phyloP scores from a whole-genome alignment of 148 eudicot genomes.

The Amaranthus palmeri region DNA sequence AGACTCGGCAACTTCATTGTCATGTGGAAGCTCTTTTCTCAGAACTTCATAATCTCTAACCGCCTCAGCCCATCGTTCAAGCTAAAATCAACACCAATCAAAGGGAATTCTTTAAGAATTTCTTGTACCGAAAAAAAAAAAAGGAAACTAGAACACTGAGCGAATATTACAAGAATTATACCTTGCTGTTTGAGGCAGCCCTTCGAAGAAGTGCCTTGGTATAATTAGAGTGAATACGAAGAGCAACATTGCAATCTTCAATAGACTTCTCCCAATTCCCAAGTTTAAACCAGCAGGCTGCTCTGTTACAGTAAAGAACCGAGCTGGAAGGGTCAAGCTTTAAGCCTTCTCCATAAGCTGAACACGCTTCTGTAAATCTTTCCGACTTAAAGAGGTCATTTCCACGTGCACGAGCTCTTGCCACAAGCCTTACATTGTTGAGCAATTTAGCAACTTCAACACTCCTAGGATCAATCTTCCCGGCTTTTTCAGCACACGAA shows the following conservation, averaged over 20 bases:
- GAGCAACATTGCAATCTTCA: conserved; percentile 84
- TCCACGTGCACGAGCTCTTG: conserved; percentile 81
- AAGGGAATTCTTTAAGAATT: conserved; percentile 2
- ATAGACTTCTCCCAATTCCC: conserved; percentile 69
- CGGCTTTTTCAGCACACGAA: conserved; percentile 58
- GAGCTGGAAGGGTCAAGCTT: conserved; percentile 68
- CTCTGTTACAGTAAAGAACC: conserved; percentile 84
- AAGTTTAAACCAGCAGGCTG: conserved; percentile 93
- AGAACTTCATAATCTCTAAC: conserved; percentile 77
- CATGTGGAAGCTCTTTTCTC: conserved; percentile 61
- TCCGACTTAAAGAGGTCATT: conserved; percentile 80
- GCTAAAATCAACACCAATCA: conserved; percentile 39
- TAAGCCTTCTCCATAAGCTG: conserved; percentile 91
- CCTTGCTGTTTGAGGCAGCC: conserved; percentile 83
- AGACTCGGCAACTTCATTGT: conserved; percentile 76
- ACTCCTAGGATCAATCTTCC: conserved; percentile 52
- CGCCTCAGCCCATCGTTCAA: conserved; percentile 81
- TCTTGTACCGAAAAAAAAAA: not conserved
- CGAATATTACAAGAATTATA: conserved; percentile 13
- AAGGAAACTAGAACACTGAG: not conserved
- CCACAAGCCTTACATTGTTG: conserved; percentile 55
- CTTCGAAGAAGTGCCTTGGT: conserved; percentile 84
- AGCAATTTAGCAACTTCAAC: conserved; percentile 50
- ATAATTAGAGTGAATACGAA: conserved; percentile 68
- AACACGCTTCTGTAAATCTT: conserved; percentile 82